Base-by-base conservation (phyloP, 2,329 filamentous ascomycete species). In the Ophiostoma montium region DNA sequence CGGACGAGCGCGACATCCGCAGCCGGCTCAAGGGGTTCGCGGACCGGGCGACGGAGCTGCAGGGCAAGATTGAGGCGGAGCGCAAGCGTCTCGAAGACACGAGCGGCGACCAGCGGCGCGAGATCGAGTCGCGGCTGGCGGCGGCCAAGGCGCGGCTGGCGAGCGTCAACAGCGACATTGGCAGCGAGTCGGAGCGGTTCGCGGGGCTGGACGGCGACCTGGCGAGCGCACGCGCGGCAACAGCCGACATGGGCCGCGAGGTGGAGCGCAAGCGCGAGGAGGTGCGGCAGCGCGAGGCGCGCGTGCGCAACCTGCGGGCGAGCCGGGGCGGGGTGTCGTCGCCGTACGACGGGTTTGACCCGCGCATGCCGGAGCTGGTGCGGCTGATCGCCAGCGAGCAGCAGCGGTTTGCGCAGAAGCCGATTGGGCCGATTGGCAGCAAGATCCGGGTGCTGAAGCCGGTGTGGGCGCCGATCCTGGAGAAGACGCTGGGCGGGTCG, bases 371-470 rank as follows among this genome's bases (percentile, higher is more conserved):
- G 1, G 65, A 69, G 2, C 73, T 95, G 3, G 65, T 94, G 7
- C 70, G 66, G 48, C 74, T 73, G n/a, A 85, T 96, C 53, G 71
- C 78, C 6, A 67, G 70, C n/a, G 86, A 94, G 50, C 63, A 54
- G 2, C 71, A 79, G 2, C 71, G 79, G 0, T 96, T 94, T 60
- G 67, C 70, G 21, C 68, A 75, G 39, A 81, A 75, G 53, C 92
- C 92, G 2, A 70, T 96, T 32, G 92, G 92, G 0, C 92, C 92
- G 0, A 70, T 96, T 13, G 92, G 89, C 30, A 70, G 79, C 21
- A 76, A 92, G 58, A 73, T 98, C 47, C 80, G 79, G 55, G 68
- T 98, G 21, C 67, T 79, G 33, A 81, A 90, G 56, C 83, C 86
- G 1, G 74, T 86, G 57, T 98, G 92, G 92, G 84, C 82, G 1